Base-by-base conservation (phyloP, 2,329 filamentous ascomycete genomes). In the Phoma sp. region DNA sequence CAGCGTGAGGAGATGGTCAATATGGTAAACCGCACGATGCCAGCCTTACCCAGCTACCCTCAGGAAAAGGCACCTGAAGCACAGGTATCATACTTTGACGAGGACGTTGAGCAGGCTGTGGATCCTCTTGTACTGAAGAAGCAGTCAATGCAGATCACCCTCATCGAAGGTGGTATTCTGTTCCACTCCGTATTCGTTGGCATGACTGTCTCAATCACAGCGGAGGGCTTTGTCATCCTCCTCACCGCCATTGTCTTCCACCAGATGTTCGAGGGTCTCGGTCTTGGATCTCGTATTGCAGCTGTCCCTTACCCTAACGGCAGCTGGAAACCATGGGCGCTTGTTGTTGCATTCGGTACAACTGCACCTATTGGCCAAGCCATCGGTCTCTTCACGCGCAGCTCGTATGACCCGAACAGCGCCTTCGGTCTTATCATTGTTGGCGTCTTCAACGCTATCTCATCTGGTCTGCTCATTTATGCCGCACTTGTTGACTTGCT, bases 131-230 rank as follows among this genome's bases (percentile, higher is more conserved):
- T 76, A 4, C 61, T 75, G 6, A 72, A 71, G 68, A 76, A 75
- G 63, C 70, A 72, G 60, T 75, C 72, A 13, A 56, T 75, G 52
- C 72, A 76, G 33, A 76, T 76, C 57, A 76, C 74, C 2, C 72
- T 80, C 37, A 79, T 85, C 22, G 85, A 87, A 68, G 86, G 81
- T 63, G 85, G 85, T 57, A 82, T 87, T 57, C 81, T 88, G 50
- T 86, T 88, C 74, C 85, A 88, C 74, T 85, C 82, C 3, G 81
- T 87, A 43, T 85, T 88, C 68, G 86, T 87, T 57, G 85, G 85
- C 2, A 78, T 88, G 48, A 87, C 85, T 48, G 76, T 88, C 9
- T 85, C 83, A 8, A 84, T 85, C n/a, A 79, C 81, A 0, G 81
- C 83, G 22, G 71, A 79, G 0, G 84, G 86, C 41, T 87, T 87